Evolutionary conservation across 2,329 filamentous ascomycete species (phyloP).

Genomic region (Calonectria fujianensis): DNA sequence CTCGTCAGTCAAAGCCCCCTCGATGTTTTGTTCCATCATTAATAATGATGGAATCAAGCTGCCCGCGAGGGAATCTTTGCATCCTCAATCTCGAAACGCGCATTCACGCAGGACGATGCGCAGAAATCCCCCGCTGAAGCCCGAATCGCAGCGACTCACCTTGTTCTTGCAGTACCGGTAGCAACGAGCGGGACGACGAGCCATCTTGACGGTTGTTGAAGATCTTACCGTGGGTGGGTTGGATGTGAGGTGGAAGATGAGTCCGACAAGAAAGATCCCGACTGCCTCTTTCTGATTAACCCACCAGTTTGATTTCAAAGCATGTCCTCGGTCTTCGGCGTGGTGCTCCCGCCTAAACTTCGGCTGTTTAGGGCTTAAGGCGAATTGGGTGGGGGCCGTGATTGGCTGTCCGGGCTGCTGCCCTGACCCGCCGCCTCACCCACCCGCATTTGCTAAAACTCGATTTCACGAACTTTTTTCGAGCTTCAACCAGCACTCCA

Average conservation of each 20-base stretch:
- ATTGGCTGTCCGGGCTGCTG: conserved; percentile 54
- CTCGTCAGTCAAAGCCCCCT: conserved; percentile 45
- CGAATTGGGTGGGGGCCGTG: conserved; percentile 23
- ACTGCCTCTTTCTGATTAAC: conserved; percentile 57
- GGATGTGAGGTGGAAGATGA: conserved; percentile 60
- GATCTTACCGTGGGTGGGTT: conserved; percentile 62
- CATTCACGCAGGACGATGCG: conserved; percentile 37
- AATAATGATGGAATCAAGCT: conserved; percentile 27
- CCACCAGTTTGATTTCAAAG: conserved; percentile 73
- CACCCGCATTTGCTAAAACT: conserved; percentile 50
- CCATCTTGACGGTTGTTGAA: conserved; percentile 89
- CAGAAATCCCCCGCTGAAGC: conserved; percentile 39
- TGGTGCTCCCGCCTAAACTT: conserved; percentile 61
- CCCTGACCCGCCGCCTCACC: conserved; percentile 52
- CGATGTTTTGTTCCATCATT: conserved; percentile 22
- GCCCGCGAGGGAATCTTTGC: conserved; percentile 29
- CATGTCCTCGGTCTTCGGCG: conserved; percentile 60
- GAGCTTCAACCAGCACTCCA: conserved; percentile 53
- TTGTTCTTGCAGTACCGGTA: conserved; percentile 99
- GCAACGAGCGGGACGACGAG: conserved; percentile 98
- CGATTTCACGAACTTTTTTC: conserved; percentile 52
- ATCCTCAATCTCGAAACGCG: conserved; percentile 39
- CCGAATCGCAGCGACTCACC: conserved; percentile 74
- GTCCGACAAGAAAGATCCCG: conserved; percentile 53
- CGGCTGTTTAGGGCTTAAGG: conserved; percentile 64